These are phyloP conservation scores for Drosera capensis DNA, from an alignment of 148 eudicot species.

Conservation along the genomic window DNA sequence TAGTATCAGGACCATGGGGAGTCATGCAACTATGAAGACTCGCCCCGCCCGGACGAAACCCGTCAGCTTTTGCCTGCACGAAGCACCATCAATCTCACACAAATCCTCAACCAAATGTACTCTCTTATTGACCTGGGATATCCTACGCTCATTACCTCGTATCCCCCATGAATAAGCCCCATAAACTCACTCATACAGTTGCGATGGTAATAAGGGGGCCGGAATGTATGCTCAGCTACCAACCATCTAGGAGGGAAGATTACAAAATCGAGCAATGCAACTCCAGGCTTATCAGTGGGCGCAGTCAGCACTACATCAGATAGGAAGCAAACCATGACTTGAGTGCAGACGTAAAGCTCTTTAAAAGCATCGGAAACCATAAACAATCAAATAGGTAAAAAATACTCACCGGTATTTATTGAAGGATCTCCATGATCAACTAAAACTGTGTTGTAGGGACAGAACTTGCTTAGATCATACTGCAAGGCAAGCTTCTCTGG, in stretches of 20 bases:
- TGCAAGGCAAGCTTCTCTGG: conserved; percentile 42
- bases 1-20: conserved; percentile 98
- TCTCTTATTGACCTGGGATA: background rate
- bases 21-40: conserved; percentile 99
- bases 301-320: conserved; percentile 71
- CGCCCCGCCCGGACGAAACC: conserved; percentile 93
- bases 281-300: conserved; percentile 93
- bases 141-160: conserved; percentile 46
- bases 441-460: conserved; percentile 92
- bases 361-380: background rate
- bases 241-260: conserved; percentile 97
- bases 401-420: conserved; percentile 66
- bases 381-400: background rate
- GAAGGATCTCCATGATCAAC: conserved; percentile 95
- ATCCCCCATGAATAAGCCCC: conserved; percentile 87
- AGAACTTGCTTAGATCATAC: conserved; percentile 78
- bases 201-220: conserved; percentile 97
- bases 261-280: conserved; percentile 94
- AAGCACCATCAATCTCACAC: background rate
- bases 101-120: background rate
- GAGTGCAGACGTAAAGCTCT: background rate
- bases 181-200: conserved; percentile 99
- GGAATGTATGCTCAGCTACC: conserved; percentile 97
- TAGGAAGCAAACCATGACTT: background rate
- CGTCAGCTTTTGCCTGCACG: conserved; percentile 89